Base-by-base conservation (phyloP, 148 eudicot genomes). In the Rheum nobile region DNA sequence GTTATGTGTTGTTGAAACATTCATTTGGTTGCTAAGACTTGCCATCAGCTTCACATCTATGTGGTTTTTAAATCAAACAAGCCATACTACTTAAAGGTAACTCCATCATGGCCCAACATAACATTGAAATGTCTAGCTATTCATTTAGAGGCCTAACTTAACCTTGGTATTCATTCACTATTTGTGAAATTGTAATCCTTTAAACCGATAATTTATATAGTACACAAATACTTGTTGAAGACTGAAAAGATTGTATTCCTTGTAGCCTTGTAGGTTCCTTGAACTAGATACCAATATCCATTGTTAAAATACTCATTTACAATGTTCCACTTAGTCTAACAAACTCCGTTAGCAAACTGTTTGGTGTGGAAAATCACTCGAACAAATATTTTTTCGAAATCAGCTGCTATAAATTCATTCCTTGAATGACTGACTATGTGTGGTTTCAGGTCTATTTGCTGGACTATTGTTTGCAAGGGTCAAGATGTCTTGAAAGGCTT, bases 31-130 rank as follows among this genome's bases (percentile, higher is more conserved):
- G 55, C 80, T 89, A 70, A 94, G 97, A 79, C 89, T 91, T 67
- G 91, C 97, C 77, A 91, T 91, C 70, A 91, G 97, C 88, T 91
- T 91, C 79, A 87, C 97, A 47, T 91, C 97, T 63, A 86, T 91
- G 91, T 91, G 97, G 97, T 91, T 91, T 77, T 76, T 91, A 71
- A 87, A 83, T 69, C 94, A 91, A 80, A 91, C 90, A 17, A 84
- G 97, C 35, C 90, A 94, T 34, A 91, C 97, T 48, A 91, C 97
- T 67, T 91, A 91, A 82, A 91, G 97, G 97, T 89, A 82, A 75
- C 24, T 41, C 72, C 69, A 17, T 42, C 12, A 31, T 41, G 48
- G 28, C 19, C n/a, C 10, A 14, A 13, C 38, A 69, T 71, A 67
- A 37, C 37, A 67, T 35, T 19, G 19, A 67, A 28, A 7, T 71